Conservation (phyloP, 306 rosid genomes). For the Fagus crenata region DNA sequence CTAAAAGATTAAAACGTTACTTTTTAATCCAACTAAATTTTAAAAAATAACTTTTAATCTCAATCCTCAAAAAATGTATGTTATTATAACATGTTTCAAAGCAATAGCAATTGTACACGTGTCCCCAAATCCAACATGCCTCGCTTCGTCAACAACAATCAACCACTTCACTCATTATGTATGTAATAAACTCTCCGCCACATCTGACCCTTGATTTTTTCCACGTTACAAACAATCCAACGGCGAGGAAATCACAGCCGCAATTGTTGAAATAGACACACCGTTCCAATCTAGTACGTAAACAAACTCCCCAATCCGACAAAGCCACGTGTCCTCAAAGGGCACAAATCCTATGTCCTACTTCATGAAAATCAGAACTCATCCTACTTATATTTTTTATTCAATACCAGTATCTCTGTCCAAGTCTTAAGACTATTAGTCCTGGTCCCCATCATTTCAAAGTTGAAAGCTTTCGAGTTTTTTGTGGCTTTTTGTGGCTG, state of each 20-base stretch:
- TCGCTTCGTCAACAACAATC: constrained; percentile 25
- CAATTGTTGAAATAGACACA: constrained; percentile 30
- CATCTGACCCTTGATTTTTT: neutral
- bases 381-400: neutral
- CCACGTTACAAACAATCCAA: constrained; percentile 1
- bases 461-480: constrained; percentile 11
- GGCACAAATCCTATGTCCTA: neutral
- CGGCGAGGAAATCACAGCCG: constrained; percentile 33
- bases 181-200: neutral
- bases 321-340: constrained; percentile 2
- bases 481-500: constrained; percentile 7
- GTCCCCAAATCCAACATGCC: neutral
- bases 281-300: constrained; percentile 5
- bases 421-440: neutral
- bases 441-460: neutral
- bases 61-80: too few relatives aligned
- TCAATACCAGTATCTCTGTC: neutral
- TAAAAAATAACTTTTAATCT: too few relatives aligned
- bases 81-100: too few relatives aligned
- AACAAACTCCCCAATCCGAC: neutral
- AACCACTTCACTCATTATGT: constrained; percentile 7
- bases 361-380: constrained; percentile 1
- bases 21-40: too few relatives aligned
- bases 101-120: neutral
- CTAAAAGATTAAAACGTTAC: too few relatives aligned